phyloP scores from a whole-genome alignment of 2,329 filamentous ascomycete genomes.

The Aspergillus viridinutans region DNA sequence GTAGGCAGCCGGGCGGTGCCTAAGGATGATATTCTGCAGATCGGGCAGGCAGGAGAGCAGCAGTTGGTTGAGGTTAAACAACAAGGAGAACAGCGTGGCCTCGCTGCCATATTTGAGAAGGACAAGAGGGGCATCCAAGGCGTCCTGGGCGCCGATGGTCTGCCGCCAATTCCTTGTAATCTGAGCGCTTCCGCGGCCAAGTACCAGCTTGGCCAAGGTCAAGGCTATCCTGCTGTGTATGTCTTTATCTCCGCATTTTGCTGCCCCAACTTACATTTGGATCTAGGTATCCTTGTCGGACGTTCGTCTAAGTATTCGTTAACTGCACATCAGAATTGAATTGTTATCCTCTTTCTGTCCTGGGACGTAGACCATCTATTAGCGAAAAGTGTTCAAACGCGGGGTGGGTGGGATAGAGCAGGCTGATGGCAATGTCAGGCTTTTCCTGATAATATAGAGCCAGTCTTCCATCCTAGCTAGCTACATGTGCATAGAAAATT shows the following conservation, averaged over 20 bases:
- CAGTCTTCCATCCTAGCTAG: background rate
- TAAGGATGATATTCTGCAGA: conserved; percentile 69
- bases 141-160: conserved; percentile 68
- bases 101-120: conserved; percentile 71
- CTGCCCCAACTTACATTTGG: conserved; percentile 22
- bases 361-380: background rate
- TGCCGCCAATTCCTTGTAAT: conserved; percentile 85
- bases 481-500: background rate
- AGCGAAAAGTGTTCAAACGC: background rate
- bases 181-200: conserved; percentile 50
- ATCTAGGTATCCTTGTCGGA: conserved; percentile 44
- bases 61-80: conserved; percentile 73
- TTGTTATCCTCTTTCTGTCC: conserved; percentile 1
- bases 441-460: background rate
- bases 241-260: conserved; percentile 34
- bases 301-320: conserved; percentile 34
- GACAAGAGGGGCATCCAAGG: conserved; percentile 51
- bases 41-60: conserved; percentile 68
- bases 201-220: conserved; percentile 62
- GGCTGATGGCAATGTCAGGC: background rate
- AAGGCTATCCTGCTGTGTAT: conserved; percentile 67
- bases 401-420: background rate
- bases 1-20: conserved; percentile 78
- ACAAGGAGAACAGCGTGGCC: conserved; percentile 65
- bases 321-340: conserved; percentile 4